Conservation (phyloP, 202 grass and related monocot species). For the Alloteropsis angusta region DNA sequence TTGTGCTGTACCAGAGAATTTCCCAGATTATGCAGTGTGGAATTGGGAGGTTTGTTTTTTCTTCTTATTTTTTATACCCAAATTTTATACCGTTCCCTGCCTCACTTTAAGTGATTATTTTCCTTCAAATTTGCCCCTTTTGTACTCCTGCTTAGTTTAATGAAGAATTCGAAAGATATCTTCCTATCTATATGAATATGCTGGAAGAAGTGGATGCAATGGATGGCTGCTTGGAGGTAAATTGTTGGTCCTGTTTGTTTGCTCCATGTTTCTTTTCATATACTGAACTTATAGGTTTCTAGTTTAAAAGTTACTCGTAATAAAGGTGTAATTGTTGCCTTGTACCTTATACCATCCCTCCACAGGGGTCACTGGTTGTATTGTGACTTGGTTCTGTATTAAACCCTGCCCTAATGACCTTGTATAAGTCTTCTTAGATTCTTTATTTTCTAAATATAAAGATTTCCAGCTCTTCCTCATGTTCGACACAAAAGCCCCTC, state of each 20-base stretch:
- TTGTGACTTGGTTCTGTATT: too few species aligned
- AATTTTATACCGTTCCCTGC: not conserved
- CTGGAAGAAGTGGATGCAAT: not conserved
- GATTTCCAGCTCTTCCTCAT: too few species aligned
- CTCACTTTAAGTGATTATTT: not conserved
- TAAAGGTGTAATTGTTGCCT: not conserved
- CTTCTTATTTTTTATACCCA: not conserved
- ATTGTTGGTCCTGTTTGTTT: not conserved
- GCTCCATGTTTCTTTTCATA: not conserved
- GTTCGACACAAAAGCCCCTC: too few species aligned
- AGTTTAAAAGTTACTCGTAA: not conserved
- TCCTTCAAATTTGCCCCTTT: not conserved
- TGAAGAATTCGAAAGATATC: not conserved
- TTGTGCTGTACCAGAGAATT: not conserved
- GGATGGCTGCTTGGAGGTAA: conserved; percentile 4
- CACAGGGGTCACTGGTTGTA: too few species aligned
- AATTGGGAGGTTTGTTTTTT: conserved; percentile 8
- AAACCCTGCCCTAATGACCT: too few species aligned
- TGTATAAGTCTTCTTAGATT: too few species aligned
- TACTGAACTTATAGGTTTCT: not conserved
- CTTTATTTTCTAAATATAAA: too few species aligned
- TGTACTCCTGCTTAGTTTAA: not conserved
- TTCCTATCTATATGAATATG: not conserved
- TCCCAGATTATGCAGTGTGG: not conserved
- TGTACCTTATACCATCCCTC: not conserved